A percentile compares a stretch with the other conserved stretches of the same genome.
Conservation (phyloP, 2,329 filamentous ascomycete species). For the Chrysoporthe deuterocubensis region DNA sequence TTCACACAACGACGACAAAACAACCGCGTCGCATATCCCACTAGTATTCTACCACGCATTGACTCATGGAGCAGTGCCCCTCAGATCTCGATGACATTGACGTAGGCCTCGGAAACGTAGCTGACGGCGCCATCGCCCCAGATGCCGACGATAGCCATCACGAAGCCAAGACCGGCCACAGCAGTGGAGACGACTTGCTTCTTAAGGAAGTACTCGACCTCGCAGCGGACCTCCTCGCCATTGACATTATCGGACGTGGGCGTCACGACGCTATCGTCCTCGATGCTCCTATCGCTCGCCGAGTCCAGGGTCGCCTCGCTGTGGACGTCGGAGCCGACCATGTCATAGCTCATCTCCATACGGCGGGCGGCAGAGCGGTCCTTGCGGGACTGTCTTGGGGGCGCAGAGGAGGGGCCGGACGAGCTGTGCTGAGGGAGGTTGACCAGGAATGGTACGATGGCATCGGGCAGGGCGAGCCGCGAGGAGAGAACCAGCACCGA, state of each 20-base stretch:
- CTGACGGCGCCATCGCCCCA: constrained; percentile 42
- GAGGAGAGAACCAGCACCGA: constrained; percentile 69
- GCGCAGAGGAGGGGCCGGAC: constrained; percentile 19
- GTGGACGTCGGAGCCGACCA: constrained; percentile 57
- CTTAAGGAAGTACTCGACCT: constrained; percentile 59
- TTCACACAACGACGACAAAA: not conserved
- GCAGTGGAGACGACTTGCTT: constrained; percentile 59
- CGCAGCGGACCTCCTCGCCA: constrained; percentile 63
- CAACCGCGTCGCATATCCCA: not conserved
- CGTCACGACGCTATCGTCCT: constrained; percentile 44
- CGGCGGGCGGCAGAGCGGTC: constrained; percentile 41
- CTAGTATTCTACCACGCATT: no score
- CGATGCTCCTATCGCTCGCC: constrained; percentile 53
- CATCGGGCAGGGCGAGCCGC: constrained; percentile 55
- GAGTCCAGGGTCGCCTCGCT: constrained; percentile 47
- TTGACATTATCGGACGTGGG: constrained; percentile 53
- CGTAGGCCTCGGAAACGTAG: constrained; percentile 23
- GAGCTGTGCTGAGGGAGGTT: constrained; percentile 26
- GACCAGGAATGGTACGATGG: constrained; percentile 51
- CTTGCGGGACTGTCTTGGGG: constrained; percentile 26
- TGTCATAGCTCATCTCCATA: constrained; percentile 75
- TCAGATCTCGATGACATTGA: constrained; percentile 20
- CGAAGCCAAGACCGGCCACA: constrained; percentile 60
- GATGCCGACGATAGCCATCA: constrained; percentile 66
- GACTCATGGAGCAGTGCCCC: no score